Base-by-base conservation (phyloP, 1,284 basidiomycete species). In the Papiliotrema flavescens region DNA sequence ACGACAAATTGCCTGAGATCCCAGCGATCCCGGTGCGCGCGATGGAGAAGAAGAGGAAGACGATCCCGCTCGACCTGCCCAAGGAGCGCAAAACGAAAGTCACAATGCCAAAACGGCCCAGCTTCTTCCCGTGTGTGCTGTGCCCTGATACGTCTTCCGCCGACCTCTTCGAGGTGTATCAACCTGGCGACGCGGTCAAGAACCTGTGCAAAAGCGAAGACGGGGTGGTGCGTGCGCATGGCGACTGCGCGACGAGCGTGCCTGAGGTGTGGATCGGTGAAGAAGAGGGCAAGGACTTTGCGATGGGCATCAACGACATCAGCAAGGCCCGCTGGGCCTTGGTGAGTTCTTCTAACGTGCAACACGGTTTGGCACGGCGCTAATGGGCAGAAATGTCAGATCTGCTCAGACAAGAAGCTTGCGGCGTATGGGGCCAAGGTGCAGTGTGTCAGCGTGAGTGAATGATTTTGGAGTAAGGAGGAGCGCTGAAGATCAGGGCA, bases 291-390 rank as follows among this genome's bases (percentile, higher is more conserved):
- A 4, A 44, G 60, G 4, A 55, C 15, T 57, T 24, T 71, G 75
- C 75, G 15, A 63, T 86, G 65, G 90, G 90, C 3, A 86, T 90
- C 26, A 88, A 90, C 66, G 84, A 81, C 3, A 89, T 96, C 59
- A 87, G 88, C 22, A 90, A 86, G 69, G 93, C 89, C 68, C 80
- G 93, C 28, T 97, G 93, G 93, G 86, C 85, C 66, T 70, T 96
- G 75, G 92, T 94, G 66, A 61, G 85, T 79, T 22, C 26, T 17
- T 13, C 24, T 56, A 49, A 54, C 49, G 46, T n/a, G n/a, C n/a
- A n/a, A 49, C 54, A 40, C 41, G 51, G 47, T 17, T 37, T 34
- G 47, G 14, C 42, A 2, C 37, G 48, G 20, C 36, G 57, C 37
- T 49, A 22, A 22, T 17, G 11, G 6, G n/a, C 65, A 94, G 90